Conservation (phyloP, 2,329 filamentous ascomycete genomes). For the Sporothrix mexicana region DNA sequence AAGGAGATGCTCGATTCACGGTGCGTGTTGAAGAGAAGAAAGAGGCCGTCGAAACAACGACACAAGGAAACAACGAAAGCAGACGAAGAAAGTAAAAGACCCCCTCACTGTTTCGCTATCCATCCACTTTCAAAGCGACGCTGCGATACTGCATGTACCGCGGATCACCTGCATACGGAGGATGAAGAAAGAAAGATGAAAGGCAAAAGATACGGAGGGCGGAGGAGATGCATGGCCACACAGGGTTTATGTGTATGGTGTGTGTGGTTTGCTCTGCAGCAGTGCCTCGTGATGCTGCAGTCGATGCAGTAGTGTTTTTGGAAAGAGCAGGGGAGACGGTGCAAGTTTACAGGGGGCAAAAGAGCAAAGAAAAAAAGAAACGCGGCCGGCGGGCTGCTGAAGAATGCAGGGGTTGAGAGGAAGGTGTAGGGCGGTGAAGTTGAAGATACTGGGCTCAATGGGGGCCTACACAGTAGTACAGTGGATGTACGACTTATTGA, state of each 20-base stretch:
- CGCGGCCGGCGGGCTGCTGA: neutral
- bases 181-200: neutral
- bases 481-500: too few relatives aligned
- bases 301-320: neutral
- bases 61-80: neutral
- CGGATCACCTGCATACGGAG: constrained; percentile 22
- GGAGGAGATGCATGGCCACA: neutral
- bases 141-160: constrained; percentile 25
- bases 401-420: constrained; percentile 17
- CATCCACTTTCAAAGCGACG: neutral
- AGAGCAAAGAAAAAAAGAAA: neutral
- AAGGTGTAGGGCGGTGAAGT: constrained; percentile 13
- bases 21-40: neutral
- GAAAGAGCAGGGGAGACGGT: neutral
- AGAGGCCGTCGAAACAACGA: neutral
- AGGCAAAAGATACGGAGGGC: neutral
- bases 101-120: neutral
- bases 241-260: neutral
- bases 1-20: too few relatives aligned
- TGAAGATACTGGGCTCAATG: neutral
- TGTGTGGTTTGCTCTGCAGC: constrained; percentile 13
- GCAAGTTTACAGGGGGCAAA: neutral
- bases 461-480: neutral
- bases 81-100: neutral
- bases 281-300: constrained; percentile 19